A percentile compares a stretch with the other conserved stretches of the same genome.
These are phyloP conservation scores for Nakazawaea holstii DNA, from an alignment of 805 yeast species.

Conservation along the genomic window DNA sequence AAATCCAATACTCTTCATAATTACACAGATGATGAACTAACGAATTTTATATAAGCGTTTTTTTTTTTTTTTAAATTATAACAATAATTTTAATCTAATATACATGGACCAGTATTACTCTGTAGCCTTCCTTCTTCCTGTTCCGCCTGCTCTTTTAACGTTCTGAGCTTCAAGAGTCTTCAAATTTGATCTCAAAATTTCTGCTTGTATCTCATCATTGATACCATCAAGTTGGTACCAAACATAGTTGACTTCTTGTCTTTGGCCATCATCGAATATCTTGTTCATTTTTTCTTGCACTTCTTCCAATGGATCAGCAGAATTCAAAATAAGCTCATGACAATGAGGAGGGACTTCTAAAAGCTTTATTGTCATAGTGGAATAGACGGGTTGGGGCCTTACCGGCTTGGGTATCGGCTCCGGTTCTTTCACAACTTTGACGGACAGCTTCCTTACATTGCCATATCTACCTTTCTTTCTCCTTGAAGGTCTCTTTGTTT, in stretches of 20 bases:
- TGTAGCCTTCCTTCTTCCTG: conserved; percentile 5
- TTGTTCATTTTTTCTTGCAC: conserved; percentile 59
- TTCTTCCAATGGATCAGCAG: conserved; percentile 52
- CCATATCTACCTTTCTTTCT: conserved; percentile 14
- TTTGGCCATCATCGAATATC: conserved; percentile 52
- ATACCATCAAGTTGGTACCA: conserved; percentile 85
- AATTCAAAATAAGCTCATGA: conserved; percentile 58
- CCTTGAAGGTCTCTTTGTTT: conserved; percentile 12
- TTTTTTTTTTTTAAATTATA: not conserved
- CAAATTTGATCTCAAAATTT: conserved; percentile 52
- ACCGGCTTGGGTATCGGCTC: conserved; percentile 31
- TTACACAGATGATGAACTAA: not conserved
- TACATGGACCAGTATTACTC: not conserved
- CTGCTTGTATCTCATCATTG: conserved; percentile 63
- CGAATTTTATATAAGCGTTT: not conserved
- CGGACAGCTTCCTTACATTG: conserved; percentile 13
- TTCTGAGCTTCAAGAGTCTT: conserved; percentile 26
- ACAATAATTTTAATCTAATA: not conserved
- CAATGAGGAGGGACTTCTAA: conserved; percentile 61
- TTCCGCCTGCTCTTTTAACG: conserved; percentile 6
- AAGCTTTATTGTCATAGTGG: conserved; percentile 64
- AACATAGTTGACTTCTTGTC: conserved; percentile 56
- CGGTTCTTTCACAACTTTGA: conserved; percentile 26
- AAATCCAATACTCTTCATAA: conserved; percentile 56
- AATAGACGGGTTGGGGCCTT: conserved; percentile 40